Evolutionary conservation across 768 basidiomycete species (phyloP).

Genomic region (Plicaturopsis crispa): DNA sequence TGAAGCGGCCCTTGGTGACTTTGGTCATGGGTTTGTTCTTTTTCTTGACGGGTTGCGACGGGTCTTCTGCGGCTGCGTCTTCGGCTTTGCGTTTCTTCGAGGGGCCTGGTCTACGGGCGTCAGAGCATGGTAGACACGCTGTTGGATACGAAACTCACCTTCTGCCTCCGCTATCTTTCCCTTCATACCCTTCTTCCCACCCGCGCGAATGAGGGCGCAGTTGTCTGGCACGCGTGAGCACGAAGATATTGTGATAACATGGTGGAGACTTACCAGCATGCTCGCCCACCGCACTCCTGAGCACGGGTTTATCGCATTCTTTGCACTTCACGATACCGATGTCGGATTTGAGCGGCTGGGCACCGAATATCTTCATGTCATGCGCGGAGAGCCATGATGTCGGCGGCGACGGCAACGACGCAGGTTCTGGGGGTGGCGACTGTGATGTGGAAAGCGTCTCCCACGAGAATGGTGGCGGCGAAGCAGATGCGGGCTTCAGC

Average conservation of each 20-base stretch:
- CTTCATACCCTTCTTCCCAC: conserved; percentile 48
- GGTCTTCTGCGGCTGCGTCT: conserved; percentile 58
- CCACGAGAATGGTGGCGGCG: conserved; percentile 59
- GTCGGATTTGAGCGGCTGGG: conserved; percentile 65
- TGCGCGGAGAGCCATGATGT: conserved; percentile 79
- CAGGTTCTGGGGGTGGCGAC: conserved; percentile 22
- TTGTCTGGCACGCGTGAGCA: conserved; percentile 31
- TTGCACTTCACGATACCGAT: conserved; percentile 63
- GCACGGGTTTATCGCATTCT: conserved; percentile 75
- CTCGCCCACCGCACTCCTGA: conserved; percentile 67
- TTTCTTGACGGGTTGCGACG: conserved; percentile 64
- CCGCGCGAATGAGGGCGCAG: conserved; percentile 52
- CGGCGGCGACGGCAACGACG: conserved; percentile 59
- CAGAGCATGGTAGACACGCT: not conserved
- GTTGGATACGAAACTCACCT: conserved; percentile 19
- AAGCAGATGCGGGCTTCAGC: conserved; percentile 28
- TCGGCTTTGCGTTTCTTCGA: conserved; percentile 78
- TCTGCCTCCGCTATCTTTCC: conserved; percentile 43
- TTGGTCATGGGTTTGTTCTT: conserved; percentile 64
- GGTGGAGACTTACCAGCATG: conserved; percentile 55
- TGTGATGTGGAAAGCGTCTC: conserved; percentile 32
- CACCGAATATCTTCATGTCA: conserved; percentile 86
- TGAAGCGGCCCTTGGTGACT: conserved; percentile 70
- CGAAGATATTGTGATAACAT: not conserved
- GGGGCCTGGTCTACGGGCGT: not conserved